Conservation (phyloP, 495 filamentous ascomycete genomes). For the Penicillium crystallinum region DNA sequence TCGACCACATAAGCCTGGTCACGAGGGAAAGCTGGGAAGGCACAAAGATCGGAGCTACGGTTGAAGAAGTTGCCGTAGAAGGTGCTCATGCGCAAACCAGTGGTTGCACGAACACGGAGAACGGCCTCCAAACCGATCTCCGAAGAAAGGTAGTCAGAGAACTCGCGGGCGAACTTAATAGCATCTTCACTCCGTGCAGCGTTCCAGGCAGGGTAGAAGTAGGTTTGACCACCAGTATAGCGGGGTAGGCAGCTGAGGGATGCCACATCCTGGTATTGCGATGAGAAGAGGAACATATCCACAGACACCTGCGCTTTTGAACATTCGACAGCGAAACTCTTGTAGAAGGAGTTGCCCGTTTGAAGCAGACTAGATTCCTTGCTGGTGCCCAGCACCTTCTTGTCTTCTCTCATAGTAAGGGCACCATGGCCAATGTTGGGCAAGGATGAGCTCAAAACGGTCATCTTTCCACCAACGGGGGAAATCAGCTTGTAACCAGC, state of each 20-base stretch:
- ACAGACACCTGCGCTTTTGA: conserved; percentile 98
- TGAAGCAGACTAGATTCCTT: conserved; percentile 86
- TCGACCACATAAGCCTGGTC: conserved; percentile 99
- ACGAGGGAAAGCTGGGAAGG: conserved; percentile 94
- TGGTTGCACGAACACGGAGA: conserved; percentile 89
- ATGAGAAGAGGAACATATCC: conserved; percentile 98
- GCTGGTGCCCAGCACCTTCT: conserved; percentile 89
- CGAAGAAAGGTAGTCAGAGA: conserved; percentile 89
- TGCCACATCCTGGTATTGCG: conserved; percentile 95
- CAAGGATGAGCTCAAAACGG: conserved; percentile 79
- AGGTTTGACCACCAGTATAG: conserved; percentile 97
- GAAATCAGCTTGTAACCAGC: conserved; percentile 94
- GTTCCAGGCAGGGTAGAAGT: conserved; percentile 98
- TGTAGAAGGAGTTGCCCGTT: conserved; percentile 93
- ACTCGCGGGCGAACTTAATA: conserved; percentile 94
- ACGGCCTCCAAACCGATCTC: conserved; percentile 97
- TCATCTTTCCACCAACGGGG: conserved; percentile 88
- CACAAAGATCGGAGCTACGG: conserved; percentile 90
- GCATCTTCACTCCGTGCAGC: conserved; percentile 89
- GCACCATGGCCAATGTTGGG: conserved; percentile 90
- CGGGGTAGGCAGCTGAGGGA: conserved; percentile 89
- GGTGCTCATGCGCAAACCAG: conserved; percentile 89
- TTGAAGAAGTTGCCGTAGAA: conserved; percentile 99
- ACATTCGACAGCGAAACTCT: conserved; percentile 97
- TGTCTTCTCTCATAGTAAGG: conserved; percentile 91